Evolutionary conservation across 768 basidiomycete genomes (phyloP).

Genomic region (Lactifluus pinguis): DNA sequence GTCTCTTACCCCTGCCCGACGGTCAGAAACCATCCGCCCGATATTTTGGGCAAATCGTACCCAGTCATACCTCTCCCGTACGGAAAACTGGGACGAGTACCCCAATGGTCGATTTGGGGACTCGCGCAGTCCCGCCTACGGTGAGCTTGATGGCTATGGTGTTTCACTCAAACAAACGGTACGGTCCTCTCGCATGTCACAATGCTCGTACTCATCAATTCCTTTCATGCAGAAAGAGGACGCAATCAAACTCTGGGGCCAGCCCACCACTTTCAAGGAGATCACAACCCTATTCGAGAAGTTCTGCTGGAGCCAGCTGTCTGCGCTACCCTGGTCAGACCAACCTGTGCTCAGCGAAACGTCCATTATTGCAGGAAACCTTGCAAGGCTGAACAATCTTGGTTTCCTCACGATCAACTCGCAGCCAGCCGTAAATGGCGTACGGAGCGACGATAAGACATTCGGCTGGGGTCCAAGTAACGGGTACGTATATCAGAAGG

Average conservation of each 20-base stretch:
- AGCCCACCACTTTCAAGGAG: conserved; percentile 58
- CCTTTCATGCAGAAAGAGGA: conserved; percentile 58
- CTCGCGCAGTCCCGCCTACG: conserved; percentile 94
- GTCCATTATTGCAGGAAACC: conserved; percentile 60
- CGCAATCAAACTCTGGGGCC: conserved; percentile 82
- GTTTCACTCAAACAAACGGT: conserved; percentile 88
- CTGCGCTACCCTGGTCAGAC: conserved; percentile 93
- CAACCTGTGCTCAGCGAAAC: conserved; percentile 82
- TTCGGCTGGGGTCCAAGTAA: conserved; percentile 94
- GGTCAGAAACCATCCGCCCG: conserved; percentile 87
- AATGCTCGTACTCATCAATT: background rate
- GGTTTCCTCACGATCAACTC: conserved; percentile 98
- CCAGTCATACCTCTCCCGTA: conserved; percentile 90
- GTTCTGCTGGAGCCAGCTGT: conserved; percentile 69
- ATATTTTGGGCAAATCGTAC: conserved; percentile 99
- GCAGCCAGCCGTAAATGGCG: conserved; percentile 92
- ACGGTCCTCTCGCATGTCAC: conserved; percentile 18
- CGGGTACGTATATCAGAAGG: conserved; percentile 96
- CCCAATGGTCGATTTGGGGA: conserved; percentile 99
- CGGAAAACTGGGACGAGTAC: conserved; percentile 99
- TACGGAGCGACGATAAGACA: conserved; percentile 68
- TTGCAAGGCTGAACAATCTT: conserved; percentile 78
- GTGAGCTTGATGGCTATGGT: conserved; percentile 95
- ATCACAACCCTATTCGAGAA: conserved; percentile 66
- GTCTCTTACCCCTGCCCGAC: conserved; percentile 88